A percentile compares a stretch with the other conserved stretches of the same genome.
phyloP scores from a whole-genome alignment of 164 flowering plant species.

The grape (Vitis vinifera) region DNA sequence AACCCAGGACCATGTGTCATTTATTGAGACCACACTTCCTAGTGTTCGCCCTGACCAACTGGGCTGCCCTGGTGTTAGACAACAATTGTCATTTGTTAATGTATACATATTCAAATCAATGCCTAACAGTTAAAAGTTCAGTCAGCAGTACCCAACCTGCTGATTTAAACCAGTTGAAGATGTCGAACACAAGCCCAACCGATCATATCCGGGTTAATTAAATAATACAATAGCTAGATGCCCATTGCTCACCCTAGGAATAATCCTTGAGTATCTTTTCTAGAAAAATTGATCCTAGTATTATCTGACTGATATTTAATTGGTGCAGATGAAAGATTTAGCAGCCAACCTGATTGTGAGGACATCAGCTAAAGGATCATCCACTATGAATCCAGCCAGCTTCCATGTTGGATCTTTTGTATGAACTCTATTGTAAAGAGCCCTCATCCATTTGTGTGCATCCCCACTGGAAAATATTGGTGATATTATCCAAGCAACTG shows the following conservation, averaged over 20 bases:
- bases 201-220: too few relatives aligned
- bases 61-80: background rate
- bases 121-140: too few relatives aligned
- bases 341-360: constrained; percentile 59
- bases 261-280: background rate
- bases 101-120: background rate
- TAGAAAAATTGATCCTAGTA: constrained; percentile 3
- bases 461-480: constrained; percentile 58
- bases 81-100: background rate
- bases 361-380: constrained; percentile 75
- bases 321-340: background rate
- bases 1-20: too few relatives aligned
- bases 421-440: constrained; percentile 76
- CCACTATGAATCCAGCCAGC: constrained; percentile 84
- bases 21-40: too few relatives aligned
- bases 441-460: constrained; percentile 84
- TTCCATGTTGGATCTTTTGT: constrained; percentile 91
- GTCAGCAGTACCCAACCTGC: too few relatives aligned
- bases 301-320: background rate
- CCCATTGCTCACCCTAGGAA: background rate
- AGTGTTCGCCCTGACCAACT: too few relatives aligned
- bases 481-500: constrained; percentile 92
- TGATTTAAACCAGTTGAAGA: too few relatives aligned
- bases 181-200: too few relatives aligned
- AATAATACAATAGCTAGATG: background rate